Base-by-base conservation (phyloP, 257 asterid species). In the Ligustrum vulgare region DNA sequence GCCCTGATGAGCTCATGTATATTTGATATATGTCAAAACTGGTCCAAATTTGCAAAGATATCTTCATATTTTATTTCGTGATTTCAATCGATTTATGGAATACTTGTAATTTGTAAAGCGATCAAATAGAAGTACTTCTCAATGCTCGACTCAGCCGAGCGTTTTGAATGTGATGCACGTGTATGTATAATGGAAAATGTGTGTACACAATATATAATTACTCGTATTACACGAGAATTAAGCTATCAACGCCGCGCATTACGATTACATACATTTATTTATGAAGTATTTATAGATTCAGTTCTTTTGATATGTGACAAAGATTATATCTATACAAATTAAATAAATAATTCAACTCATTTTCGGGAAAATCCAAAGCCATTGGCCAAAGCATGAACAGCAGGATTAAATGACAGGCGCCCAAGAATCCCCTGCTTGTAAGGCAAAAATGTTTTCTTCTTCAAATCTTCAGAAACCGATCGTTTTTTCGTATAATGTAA, bases 391-490 rank as follows among this genome's bases (percentile, higher is more conserved):
- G 92, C 93, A 75, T 88, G 87, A 32, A 82, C 90, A 6, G 93
- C 81, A 34, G 93, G 94, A 72, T 86, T 92, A 66, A 92, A 81
- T 0, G 94, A 84, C 6, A 87, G 77, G 36, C 89, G 85, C 5
- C 96, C 96, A 72, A 92, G 63, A 77, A 90, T 91, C 31, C 96
- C 96, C 77, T 87, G 94, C 75, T 90, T 92, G 76, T 92, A 92
- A 3, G 97, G 97, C 79, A 92, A 78, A 80, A 90, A 88, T 10
- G 93, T 92, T 72, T 82, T 92, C 90, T 84, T 92, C 86, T 90
- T 92, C 80, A 90, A 36, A 74, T 90, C 91, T 62, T 87, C 87
- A 0, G 94, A 88, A 82, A 82, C 89, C 67, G 94, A 96, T 77
- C 93, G 86, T 82, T 92, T 92, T 69, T 73, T 32, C 1, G 87